phyloP scores from a whole-genome alignment of 257 asterid species.

The Scutellaria minor region DNA sequence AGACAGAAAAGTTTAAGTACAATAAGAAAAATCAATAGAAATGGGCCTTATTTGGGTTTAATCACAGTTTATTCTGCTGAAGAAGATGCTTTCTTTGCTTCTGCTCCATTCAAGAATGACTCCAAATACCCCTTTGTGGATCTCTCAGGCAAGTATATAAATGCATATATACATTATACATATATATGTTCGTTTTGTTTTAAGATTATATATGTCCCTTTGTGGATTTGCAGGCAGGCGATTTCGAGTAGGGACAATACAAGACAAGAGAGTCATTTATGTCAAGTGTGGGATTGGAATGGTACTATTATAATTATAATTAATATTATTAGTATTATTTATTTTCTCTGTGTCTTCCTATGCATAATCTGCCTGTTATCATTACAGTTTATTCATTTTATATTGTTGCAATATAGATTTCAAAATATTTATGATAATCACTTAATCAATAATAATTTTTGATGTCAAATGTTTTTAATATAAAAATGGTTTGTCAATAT shows the following conservation, averaged over 20 bases:
- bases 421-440: no score
- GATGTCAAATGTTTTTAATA: no score
- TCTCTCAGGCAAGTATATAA: conserved; percentile 46
- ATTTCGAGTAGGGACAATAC: conserved; percentile 56
- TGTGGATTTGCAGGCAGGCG: conserved; percentile 54
- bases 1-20: conserved; percentile 29
- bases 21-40: conserved; percentile 38
- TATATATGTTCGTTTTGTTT: no score
- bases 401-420: no score
- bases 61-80: conserved; percentile 57
- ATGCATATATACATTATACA: no score
- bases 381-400: no score
- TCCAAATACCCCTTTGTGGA: conserved; percentile 51
- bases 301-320: conserved; percentile 30
- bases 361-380: no score
- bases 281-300: conserved; percentile 69
- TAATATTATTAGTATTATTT: no score
- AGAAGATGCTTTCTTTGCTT: conserved; percentile 58
- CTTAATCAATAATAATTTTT: no score
- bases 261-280: conserved; percentile 51
- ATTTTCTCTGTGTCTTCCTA: neutral
- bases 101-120: conserved; percentile 44
- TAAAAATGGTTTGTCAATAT: no score
- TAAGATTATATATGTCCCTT: no score
- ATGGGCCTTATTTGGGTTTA: conserved; percentile 63